Evolutionary conservation across 2,329 filamentous ascomycete genomes (phyloP).

Genomic region (Cladobotryum protrusum): DNA sequence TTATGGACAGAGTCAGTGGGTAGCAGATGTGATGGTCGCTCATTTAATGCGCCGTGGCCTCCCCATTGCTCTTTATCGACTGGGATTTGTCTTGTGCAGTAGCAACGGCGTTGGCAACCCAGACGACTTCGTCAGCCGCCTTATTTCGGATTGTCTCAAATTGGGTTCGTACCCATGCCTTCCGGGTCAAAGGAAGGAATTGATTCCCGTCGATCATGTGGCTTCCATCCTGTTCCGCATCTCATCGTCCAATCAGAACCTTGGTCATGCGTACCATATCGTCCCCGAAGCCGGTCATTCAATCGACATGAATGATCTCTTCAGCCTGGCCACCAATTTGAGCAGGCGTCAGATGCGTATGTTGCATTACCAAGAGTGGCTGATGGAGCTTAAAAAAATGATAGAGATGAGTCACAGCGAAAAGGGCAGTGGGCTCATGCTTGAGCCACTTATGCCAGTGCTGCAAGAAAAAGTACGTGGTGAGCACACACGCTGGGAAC

Average conservation of each 20-base stretch:
- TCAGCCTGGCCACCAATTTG: background rate
- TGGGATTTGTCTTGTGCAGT: background rate
- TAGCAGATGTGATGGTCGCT: conserved; percentile 4
- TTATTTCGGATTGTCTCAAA: background rate
- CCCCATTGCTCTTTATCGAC: conserved; percentile 1
- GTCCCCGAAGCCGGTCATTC: background rate
- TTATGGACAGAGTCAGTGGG: conserved; percentile 6
- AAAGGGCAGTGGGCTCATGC: background rate
- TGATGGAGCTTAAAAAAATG: background rate
- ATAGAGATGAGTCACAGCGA: background rate
- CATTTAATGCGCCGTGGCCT: background rate
- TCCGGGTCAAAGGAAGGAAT: background rate
- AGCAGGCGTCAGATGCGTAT: background rate
- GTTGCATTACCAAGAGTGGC: background rate
- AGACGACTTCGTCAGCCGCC: conserved; percentile 1
- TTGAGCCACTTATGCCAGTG: background rate
- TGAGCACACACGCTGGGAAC: background rate
- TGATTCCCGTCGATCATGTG: background rate
- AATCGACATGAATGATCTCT: background rate
- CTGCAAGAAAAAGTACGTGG: background rate
- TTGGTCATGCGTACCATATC: background rate
- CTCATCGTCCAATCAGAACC: background rate
- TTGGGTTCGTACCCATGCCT: background rate
- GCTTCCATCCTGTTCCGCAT: background rate
- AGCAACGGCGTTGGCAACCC: conserved; percentile 1